Percentiles rank a stretch among this genome's conserved stretches.
Conservation (phyloP, 495 filamentous ascomycete genomes). For the Lineolata rhizophorae region DNA sequence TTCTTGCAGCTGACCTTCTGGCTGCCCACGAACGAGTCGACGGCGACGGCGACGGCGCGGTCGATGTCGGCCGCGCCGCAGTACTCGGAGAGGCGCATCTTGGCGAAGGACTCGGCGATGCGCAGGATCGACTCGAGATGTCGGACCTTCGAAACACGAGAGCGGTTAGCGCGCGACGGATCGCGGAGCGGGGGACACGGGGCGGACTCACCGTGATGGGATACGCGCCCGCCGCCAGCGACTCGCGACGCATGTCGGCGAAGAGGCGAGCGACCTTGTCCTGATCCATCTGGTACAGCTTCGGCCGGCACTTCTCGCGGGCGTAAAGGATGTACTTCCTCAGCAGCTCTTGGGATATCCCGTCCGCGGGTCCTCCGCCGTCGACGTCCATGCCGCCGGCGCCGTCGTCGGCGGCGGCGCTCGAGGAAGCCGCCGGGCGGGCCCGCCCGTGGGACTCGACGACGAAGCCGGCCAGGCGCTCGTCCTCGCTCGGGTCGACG, state of each 20-base stretch:
- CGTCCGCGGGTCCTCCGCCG: constrained; percentile 33
- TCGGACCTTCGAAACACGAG: constrained; percentile 82
- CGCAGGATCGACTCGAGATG: constrained; percentile 96
- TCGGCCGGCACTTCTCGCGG: constrained; percentile 71
- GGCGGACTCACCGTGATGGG: constrained; percentile 72
- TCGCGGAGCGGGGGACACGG: not conserved
- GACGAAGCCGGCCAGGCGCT: constrained; percentile 85
- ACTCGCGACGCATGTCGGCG: constrained; percentile 88
- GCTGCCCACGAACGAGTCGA: constrained; percentile 86
- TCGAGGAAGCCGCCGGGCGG: constrained; percentile 34
- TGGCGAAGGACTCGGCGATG: constrained; percentile 77
- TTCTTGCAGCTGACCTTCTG: constrained; percentile 98
- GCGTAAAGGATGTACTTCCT: constrained; percentile 97
- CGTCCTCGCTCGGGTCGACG: constrained; percentile 91
- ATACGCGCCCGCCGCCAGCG: constrained; percentile 80
- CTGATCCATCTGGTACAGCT: constrained; percentile 93
- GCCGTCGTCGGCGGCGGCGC: constrained; percentile 9
- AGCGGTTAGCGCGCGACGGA: constrained; percentile 3
- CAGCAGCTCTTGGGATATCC: constrained; percentile 79
- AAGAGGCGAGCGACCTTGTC: constrained; percentile 91
- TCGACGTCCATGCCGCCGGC: constrained; percentile 38
- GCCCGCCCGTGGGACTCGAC: constrained; percentile 80
- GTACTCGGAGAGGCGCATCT: constrained; percentile 89
- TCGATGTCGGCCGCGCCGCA: constrained; percentile 80
- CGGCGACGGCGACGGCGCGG: constrained; percentile 87